Evolutionary conservation across 495 filamentous ascomycete species (phyloP), one percentile per base, ranked within the genome.

Genomic region (Aspergillus mulundensis): DNA sequence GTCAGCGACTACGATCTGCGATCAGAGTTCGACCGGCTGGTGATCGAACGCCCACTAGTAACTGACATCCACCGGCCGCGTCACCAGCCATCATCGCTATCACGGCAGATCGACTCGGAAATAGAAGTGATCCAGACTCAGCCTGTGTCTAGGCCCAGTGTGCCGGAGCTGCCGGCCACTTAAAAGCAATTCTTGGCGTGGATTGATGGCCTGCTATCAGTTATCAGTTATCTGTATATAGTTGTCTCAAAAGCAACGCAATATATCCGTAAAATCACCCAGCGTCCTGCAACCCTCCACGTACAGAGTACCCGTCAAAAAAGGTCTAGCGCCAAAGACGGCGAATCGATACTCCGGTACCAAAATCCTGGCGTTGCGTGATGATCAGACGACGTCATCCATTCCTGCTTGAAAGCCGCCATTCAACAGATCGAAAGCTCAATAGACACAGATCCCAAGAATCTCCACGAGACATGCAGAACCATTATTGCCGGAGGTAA

Each of bases 1-100:
- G 21, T 56, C 40, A 62, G 39, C 42, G 64, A 67, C 48, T 61
- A 62, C 46, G 64, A 67, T 24, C 49, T 67, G n/a, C 50, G 61
- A 14, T 43, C 61, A 18, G 64, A 67, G 38, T 64, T 60, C 44
- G 64, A 67, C 19, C 61, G 59, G 43, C 38, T 67, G 41, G 49
- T 60, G 11, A 21, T 55, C 2, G 61, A 67, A 41, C 50, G 61
- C 8, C 41, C 48, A 24, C 39, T 45, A 19, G 41, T 25, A 15
- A 58, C 45, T 20, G 60, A 58, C 10, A 57, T 51, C 24, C 49
- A 57, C 10, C 19, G 47, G 3, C 60, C 60, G 21, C 57, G 47
- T 7, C 48, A 54, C 15, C 58, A 57, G 41, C 39, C 45, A 18
- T 62, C 59, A 21, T 52, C 61, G 14, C 38, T 62, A 8, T 61